Evolutionary conservation across 306 rosid species (phyloP), one percentile per base, ranked within the genome.

Genomic region (Canavalia ensiformis): DNA sequence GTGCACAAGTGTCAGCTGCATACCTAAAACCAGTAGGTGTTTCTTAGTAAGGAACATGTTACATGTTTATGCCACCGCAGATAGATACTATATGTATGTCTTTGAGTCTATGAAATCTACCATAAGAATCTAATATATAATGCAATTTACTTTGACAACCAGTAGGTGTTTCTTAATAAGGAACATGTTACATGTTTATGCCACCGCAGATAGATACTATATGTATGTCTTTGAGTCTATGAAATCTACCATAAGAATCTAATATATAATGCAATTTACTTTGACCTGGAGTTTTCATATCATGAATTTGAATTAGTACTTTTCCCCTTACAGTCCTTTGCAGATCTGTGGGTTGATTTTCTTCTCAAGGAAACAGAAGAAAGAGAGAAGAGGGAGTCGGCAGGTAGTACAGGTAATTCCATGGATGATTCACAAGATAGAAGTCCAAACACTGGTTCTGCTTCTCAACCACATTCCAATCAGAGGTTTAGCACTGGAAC

Each of bases 331-430:
- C 97, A 95, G 99, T 95, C 99, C 80, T 95, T 95, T 81, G 95
- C 99, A 87, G 99, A 95, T 91, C 59, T 95, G 71, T 95, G 99
- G 99, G 99, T 95, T 75, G 99, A 93, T 90, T 95, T 93, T 81
- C 99, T 95, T 79, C 98, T 95, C 83, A 93, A 90, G 87, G 99
- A 95, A 86, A 91, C 82, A 41, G 94, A 91, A 87, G 94, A 92
- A 77, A 88, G 95, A 87, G 99, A 88, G 87, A 93, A 82, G 88
- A 83, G 93, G 74, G 97, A 88, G 72, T 64, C 85, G 28, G 83
- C 78, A 68, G 91, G 86, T 41, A 81, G 42, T 81, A 73, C 90
- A 8, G 79, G 75, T 69, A 84, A 59, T 49, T 70, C 80, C 41
- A 79, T 42, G 78, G 97, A 90, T 66, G 88, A 76, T 80, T 84